phyloP scores from a whole-genome alignment of 2,329 filamentous ascomycete species.

The Aureobasidium subglaciale region DNA sequence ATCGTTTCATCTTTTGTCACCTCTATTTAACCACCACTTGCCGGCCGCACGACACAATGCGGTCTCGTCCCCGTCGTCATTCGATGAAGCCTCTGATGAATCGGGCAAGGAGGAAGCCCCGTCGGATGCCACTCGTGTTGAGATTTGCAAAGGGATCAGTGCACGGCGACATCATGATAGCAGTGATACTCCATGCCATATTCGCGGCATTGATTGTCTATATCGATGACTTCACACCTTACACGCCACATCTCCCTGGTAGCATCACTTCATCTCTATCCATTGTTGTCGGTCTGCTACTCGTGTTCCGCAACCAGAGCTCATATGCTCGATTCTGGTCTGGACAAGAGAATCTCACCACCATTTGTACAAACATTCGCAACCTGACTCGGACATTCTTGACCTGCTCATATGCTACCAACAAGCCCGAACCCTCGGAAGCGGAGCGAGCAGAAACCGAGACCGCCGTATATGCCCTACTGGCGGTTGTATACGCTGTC shows the following conservation, averaged over 20 bases:
- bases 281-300: constrained; percentile 61
- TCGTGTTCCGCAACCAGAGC: constrained; percentile 60
- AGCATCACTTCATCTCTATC: constrained; percentile 56
- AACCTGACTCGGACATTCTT: constrained; percentile 53
- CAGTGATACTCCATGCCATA: constrained; percentile 50
- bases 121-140: constrained; percentile 56
- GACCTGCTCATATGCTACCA: constrained; percentile 35
- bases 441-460: constrained; percentile 52
- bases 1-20: too few relatives aligned
- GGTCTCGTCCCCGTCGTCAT: neutral
- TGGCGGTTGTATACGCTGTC: constrained; percentile 56
- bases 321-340: constrained; percentile 59
- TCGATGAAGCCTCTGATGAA: constrained; percentile 7
- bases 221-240: constrained; percentile 42
- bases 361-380: constrained; percentile 51
- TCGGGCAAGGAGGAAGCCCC: constrained; percentile 31
- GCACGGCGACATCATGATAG: constrained; percentile 50
- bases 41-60: constrained; percentile 2
- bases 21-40: too few relatives aligned
- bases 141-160: constrained; percentile 59
- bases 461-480: constrained; percentile 49
- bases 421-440: constrained; percentile 27
- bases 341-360: constrained; percentile 43
- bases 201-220: constrained; percentile 55
- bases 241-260: constrained; percentile 44